Evolutionary conservation across 352 stramenopile genomes (phyloP).

Genomic region (Globisporangium cylindrosporum): DNA sequence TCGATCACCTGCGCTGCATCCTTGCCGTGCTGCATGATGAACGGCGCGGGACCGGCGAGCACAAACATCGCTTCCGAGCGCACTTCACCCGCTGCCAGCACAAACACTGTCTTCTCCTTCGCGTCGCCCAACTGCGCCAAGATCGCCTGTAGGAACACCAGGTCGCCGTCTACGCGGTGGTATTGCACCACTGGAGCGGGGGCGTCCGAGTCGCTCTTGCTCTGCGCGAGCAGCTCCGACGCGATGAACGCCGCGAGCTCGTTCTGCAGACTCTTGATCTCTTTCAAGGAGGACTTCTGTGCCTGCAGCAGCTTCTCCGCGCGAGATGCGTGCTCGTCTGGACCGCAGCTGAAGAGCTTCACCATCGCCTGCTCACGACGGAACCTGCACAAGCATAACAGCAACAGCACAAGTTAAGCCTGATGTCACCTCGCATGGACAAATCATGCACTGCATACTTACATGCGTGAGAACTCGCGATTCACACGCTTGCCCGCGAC

Average conservation of each 20-base stretch:
- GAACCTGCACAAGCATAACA: conserved; percentile 22
- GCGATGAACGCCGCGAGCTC: conserved; percentile 58
- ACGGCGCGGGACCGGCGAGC: conserved; percentile 49
- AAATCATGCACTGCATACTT: neutral
- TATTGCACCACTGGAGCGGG: conserved; percentile 34
- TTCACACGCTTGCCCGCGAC: conserved; percentile 79
- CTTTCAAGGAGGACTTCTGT: conserved; percentile 58
- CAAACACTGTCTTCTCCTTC: conserved; percentile 32
- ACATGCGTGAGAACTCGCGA: conserved; percentile 72
- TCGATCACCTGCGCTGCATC: conserved; percentile 57
- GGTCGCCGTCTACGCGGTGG: conserved; percentile 58
- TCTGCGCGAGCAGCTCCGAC: conserved; percentile 34
- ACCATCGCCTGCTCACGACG: conserved; percentile 65
- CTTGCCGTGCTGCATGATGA: conserved; percentile 56
- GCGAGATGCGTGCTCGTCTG: conserved; percentile 60
- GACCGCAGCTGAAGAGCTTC: conserved; percentile 67
- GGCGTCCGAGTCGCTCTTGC: conserved; percentile 10
- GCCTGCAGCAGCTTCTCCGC: conserved; percentile 62
- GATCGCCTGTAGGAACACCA: conserved; percentile 71
- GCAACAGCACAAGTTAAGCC: neutral
- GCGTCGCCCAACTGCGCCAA: conserved; percentile 41
- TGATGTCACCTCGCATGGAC: neutral
- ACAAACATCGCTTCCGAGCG: conserved; percentile 64
- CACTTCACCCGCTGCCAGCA: conserved; percentile 38
- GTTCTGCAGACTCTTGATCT: conserved; percentile 71